Evolutionary conservation across 2,329 filamentous ascomycete species (phyloP).

Genomic region (Nemania serpens): DNA sequence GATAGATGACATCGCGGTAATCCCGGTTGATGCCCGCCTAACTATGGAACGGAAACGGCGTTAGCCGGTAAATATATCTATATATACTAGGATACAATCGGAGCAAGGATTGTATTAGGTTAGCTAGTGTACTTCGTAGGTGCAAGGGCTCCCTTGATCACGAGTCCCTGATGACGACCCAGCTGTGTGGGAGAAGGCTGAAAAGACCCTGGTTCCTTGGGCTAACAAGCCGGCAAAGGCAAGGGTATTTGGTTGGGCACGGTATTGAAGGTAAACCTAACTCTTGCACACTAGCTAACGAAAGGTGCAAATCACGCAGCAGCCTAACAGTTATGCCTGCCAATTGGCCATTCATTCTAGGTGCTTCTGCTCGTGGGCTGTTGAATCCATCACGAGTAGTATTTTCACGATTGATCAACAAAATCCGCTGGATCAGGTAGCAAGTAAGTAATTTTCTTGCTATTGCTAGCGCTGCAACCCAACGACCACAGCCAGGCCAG

Average conservation of each 20-base stretch:
- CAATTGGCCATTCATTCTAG: constrained; percentile 25
- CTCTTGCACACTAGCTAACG: constrained; percentile 1
- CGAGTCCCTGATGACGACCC: constrained; percentile 15
- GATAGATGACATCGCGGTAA: constrained; percentile 6
- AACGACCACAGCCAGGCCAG: constrained; percentile 4
- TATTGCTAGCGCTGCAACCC: constrained; percentile 19
- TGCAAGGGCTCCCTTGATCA: constrained; percentile 4
- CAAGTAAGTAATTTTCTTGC: background rate
- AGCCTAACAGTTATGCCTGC: constrained; percentile 9
- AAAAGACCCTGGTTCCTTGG: constrained; percentile 24
- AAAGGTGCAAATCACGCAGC: constrained; percentile 7
- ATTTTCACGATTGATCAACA: background rate
- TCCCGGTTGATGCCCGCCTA: constrained; percentile 31
- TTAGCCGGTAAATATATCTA: constrained; percentile 12
- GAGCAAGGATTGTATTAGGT: background rate
- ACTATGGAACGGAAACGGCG: constrained; percentile 11
- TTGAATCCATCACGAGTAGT: constrained; percentile 8
- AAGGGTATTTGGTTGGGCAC: constrained; percentile 18
- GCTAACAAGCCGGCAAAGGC: constrained; percentile 12
- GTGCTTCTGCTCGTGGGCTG: background rate
- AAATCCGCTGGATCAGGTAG: constrained; percentile 8
- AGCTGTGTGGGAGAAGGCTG: constrained; percentile 29
- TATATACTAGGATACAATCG: background rate
- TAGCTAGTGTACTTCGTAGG: background rate
- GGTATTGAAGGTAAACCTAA: constrained; percentile 1